phyloP scores from a whole-genome alignment of 2,329 filamentous ascomycete genomes.

The Calonectria crousiana region DNA sequence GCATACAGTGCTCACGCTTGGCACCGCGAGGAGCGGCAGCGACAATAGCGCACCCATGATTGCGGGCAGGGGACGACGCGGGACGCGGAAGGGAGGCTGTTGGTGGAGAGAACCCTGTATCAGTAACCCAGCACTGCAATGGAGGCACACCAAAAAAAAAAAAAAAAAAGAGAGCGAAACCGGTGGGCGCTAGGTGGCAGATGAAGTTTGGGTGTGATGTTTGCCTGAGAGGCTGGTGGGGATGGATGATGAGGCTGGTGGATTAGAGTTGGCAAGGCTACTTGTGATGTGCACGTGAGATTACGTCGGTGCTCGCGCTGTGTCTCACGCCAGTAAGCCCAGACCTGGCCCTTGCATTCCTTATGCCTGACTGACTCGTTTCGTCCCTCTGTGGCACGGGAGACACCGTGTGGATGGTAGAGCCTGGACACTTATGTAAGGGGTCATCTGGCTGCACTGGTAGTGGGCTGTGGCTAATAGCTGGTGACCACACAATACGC shows the following conservation, averaged over 20 bases:
- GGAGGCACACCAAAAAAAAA: background rate
- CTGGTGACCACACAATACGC: constrained; percentile 2
- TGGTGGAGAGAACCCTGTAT: background rate
- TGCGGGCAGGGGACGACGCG: background rate
- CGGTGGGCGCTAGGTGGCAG: background rate
- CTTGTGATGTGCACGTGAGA: constrained; percentile 40
- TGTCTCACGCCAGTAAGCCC: too few relatives aligned
- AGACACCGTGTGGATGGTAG: background rate
- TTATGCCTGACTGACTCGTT: background rate
- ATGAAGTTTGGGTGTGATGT: constrained; percentile 4
- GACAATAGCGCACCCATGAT: constrained; percentile 89
- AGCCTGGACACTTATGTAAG: constrained; percentile 11
- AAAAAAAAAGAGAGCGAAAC: background rate
- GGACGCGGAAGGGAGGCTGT: background rate
- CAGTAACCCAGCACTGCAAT: background rate
- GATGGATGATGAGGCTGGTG: constrained; percentile 34
- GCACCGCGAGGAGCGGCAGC: constrained; percentile 88
- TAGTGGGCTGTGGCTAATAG: constrained; percentile 13
- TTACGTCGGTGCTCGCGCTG: constrained; percentile 35
- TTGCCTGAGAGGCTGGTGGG: constrained; percentile 3
- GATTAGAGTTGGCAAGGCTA: background rate
- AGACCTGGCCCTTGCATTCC: background rate
- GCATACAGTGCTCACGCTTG: constrained; percentile 85
- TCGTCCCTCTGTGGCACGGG: background rate
- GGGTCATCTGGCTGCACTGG: constrained; percentile 8